These are phyloP conservation scores for Eucalyptus decipiens DNA, from an alignment of 345 rosid genomes.

Conservation along the genomic window DNA sequence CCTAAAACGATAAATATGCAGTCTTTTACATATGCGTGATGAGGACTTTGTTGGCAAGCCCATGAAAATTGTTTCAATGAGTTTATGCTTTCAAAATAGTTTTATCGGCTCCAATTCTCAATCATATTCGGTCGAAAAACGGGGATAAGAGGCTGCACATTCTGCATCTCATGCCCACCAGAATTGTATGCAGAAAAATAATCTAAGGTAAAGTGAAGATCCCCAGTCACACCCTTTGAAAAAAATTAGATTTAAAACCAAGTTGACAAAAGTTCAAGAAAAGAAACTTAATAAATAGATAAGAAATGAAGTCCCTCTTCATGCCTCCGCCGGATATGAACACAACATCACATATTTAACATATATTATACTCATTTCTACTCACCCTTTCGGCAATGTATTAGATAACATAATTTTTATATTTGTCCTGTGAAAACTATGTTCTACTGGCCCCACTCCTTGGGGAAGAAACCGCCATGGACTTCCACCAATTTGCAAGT, in stretches of 20 bases:
- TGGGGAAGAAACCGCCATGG: conserved; percentile 7
- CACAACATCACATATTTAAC: not conserved
- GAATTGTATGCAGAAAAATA: not conserved
- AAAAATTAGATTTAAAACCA: not conserved
- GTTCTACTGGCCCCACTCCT: conserved; percentile 10
- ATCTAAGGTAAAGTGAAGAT: not conserved
- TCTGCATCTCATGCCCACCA: not conserved
- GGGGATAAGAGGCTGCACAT: not conserved
- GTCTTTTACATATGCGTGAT: not conserved
- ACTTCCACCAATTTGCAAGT: conserved; percentile 6
- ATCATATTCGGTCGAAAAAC: not conserved
- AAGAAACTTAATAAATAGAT: not conserved
- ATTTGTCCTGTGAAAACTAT: conserved; percentile 11
- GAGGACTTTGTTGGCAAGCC: not conserved
- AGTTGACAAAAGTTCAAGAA: not conserved
- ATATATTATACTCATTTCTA: not conserved
- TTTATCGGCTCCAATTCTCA: not conserved
- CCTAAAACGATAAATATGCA: not conserved
- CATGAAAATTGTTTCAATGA: not conserved
- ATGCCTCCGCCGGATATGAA: not conserved
- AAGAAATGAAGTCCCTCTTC: not conserved
- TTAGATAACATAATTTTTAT: not conserved
- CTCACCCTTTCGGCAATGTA: not conserved
- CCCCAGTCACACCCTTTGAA: not conserved
- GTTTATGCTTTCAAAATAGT: not conserved